phyloP scores from a whole-genome alignment of 176 grass and related monocot genomes.

The Poa pratensis region DNA sequence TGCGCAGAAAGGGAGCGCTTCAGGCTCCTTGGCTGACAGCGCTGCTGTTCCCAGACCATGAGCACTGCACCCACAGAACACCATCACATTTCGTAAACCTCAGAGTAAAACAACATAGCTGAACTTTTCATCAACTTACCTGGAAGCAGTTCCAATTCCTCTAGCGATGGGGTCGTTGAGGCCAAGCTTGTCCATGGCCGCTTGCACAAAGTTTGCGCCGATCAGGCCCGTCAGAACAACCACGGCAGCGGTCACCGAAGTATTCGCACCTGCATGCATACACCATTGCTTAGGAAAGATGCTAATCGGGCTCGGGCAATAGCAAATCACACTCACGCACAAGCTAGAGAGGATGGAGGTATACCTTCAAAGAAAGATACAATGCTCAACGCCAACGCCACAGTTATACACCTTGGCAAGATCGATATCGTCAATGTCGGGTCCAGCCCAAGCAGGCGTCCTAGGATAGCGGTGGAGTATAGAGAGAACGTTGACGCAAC shows the following conservation, averaged over 20 bases:
- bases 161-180: conserved; percentile 87
- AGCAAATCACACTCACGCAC: neutral
- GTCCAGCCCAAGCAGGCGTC: conserved; percentile 67
- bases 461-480: conserved; percentile 88
- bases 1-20: conserved; percentile 91
- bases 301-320: neutral
- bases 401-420: conserved; percentile 84
- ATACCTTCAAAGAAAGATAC: conserved; percentile 95
- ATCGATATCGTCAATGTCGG: conserved; percentile 83
- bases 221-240: conserved; percentile 92
- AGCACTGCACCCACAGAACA: conserved; percentile 51
- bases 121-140: conserved; percentile 46
- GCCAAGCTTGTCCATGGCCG: conserved; percentile 83
- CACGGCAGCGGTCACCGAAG: conserved; percentile 84
- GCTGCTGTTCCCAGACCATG: conserved; percentile 94
- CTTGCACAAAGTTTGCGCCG: conserved; percentile 92
- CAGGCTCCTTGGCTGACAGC: conserved; percentile 89
- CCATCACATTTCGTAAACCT: neutral
- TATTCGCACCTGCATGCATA: conserved; percentile 60
- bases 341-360: neutral
- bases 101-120: neutral
- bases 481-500: conserved; percentile 75
- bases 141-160: conserved; percentile 93
- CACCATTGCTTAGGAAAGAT: neutral
- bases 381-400: conserved; percentile 94